Evolutionary conservation across 345 rosid genomes (phyloP).

Genomic region (Hibiscus syriacus): DNA sequence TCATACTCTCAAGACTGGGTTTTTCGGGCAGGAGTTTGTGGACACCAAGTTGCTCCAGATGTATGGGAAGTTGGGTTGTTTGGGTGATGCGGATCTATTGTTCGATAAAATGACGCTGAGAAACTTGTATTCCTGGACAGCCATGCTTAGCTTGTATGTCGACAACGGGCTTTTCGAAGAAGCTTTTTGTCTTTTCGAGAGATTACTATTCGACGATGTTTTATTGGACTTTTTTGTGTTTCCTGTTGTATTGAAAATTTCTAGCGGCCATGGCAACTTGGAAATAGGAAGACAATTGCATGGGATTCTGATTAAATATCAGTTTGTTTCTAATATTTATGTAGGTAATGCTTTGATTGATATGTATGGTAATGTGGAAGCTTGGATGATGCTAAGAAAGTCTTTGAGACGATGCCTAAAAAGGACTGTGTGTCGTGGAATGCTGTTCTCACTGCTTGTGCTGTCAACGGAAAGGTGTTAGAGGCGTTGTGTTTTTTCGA

Average conservation of each 20-base stretch:
- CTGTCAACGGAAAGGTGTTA: constrained; percentile 34
- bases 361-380: constrained; percentile 48
- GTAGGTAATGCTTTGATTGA: constrained; percentile 47
- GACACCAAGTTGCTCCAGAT: constrained; percentile 55
- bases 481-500: constrained; percentile 33
- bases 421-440: constrained; percentile 55
- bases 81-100: constrained; percentile 29
- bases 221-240: constrained; percentile 36
- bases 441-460: constrained; percentile 44
- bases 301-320: constrained; percentile 32
- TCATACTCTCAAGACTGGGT: constrained; percentile 36
- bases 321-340: constrained; percentile 25
- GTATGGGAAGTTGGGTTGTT: constrained; percentile 32
- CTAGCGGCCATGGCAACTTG: constrained; percentile 31
- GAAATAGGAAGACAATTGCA: constrained; percentile 40
- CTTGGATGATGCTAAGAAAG: constrained; percentile 36
- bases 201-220: constrained; percentile 25
- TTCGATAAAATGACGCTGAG: constrained; percentile 39
- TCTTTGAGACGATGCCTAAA: constrained; percentile 24
- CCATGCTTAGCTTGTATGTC: constrained; percentile 35
- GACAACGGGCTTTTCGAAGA: constrained; percentile 31
- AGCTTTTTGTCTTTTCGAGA: constrained; percentile 26
- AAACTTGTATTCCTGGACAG: constrained; percentile 46
- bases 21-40: constrained; percentile 41
- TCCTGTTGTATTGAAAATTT: constrained; percentile 38